Evolutionary conservation across 2,329 filamentous ascomycete genomes (phyloP), one percentile per base, ranked within the genome.

Genomic region (Macrophomina tecta): DNA sequence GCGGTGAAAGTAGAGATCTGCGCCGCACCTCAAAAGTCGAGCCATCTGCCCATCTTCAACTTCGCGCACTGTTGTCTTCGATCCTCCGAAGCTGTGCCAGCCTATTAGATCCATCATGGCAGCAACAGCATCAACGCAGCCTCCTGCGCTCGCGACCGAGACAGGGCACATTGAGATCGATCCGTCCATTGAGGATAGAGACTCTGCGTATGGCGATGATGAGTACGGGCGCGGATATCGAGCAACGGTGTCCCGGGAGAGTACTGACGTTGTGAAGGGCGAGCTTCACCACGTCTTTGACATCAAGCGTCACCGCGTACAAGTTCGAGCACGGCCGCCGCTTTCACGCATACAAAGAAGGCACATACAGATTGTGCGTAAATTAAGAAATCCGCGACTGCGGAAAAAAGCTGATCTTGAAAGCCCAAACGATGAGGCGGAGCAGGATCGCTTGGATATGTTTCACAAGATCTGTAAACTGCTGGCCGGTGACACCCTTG

Each of bases 281-380:
- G 48, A 67, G 60, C 49, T 68, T 51, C 61, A 73, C 70, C 30
- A 77, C 77, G 6, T 62, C 65, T 1, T 14, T 67, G 7, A 61
- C 45, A 12, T 62, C 46, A 9, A 70, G 68, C 62, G 68, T 71
- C 28, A 68, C 66, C 3, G 58, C 67, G 36, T 72, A 71, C 45
- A 66, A 67, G 28, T 66, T 62, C 64, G 69, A 74, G 49, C 70
- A 75, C 46, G 73, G 73, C 23, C 74, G 77, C 12, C 75, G 77
- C 66, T 79, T 79, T 42, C 75, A 78, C 65, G 76, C 72, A 68
- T 79, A 75, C 69, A 74, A 75, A 63, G 72, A 70, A 14, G 77
- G 77, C 64, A 53, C 32, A 28, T 42, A 58, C 32, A 42, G 36
- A 16, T 45, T 28, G 30, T 11, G 4, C 2, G 36, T 18, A 11